phyloP scores from a whole-genome alignment of 352 stramenopile genomes.

The Globisporangium rhizosaccharum region DNA sequence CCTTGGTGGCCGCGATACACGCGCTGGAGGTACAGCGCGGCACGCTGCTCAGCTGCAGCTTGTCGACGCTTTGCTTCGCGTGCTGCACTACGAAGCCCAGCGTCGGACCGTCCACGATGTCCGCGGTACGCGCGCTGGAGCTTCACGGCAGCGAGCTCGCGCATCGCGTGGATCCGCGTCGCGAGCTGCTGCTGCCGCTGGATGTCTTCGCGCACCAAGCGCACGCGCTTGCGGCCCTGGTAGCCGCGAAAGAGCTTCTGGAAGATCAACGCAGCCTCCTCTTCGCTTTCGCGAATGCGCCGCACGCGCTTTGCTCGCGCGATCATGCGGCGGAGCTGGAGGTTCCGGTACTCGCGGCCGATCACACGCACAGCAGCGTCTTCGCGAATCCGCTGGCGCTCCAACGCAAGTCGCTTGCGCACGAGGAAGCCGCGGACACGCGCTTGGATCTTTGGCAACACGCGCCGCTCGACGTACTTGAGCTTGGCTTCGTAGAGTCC shows the following conservation, averaged over 20 bases:
- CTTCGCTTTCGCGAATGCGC: conserved; percentile 49
- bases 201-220: conserved; percentile 36
- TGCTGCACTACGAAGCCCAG: conserved; percentile 38
- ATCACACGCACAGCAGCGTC: conserved; percentile 33
- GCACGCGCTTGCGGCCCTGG: conserved; percentile 37
- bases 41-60: conserved; percentile 30
- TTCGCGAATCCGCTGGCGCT: conserved; percentile 28
- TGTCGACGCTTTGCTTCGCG: conserved; percentile 40
- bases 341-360: conserved; percentile 42
- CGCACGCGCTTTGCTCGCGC: conserved; percentile 39
- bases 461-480: conserved; percentile 51
- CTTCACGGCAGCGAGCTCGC: conserved; percentile 53
- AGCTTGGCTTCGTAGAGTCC: conserved; percentile 70
- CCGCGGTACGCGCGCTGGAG: conserved; percentile 73
- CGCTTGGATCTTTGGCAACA: conserved; percentile 74
- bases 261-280: conserved; percentile 61
- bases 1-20: conserved; percentile 71
- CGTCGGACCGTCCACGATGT: conserved; percentile 46
- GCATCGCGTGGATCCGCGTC: conserved; percentile 45
- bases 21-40: conserved; percentile 63
- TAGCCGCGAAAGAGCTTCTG: conserved; percentile 75
- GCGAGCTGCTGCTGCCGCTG: conserved; percentile 40
- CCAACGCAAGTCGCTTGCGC: conserved; percentile 32
- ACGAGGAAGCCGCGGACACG: conserved; percentile 73
- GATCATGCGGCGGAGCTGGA: conserved; percentile 45